Conservation (phyloP, 306 rosid genomes). For the Ammopiptanthus mongolicus region DNA sequence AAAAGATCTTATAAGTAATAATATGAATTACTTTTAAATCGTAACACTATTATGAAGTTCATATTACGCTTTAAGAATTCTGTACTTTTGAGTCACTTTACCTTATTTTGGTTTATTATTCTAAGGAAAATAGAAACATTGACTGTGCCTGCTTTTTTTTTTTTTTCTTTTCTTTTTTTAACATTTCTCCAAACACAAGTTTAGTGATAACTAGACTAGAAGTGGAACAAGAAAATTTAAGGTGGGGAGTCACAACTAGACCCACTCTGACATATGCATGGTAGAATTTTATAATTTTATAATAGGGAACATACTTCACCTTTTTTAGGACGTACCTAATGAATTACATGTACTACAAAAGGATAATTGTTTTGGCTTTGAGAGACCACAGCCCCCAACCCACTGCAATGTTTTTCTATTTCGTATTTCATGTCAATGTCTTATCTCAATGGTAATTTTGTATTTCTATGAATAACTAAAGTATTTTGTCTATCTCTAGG, state of each 20-base stretch:
- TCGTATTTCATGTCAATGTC: neutral
- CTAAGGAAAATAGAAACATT: neutral
- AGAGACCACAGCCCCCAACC: neutral
- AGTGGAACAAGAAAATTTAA: neutral
- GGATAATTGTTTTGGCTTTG: neutral
- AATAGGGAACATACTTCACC: too few species aligned
- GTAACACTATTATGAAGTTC: neutral
- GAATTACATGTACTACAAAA: neutral
- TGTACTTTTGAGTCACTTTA: neutral
- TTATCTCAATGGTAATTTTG: neutral
- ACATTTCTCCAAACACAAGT: neutral
- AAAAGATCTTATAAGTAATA: neutral
- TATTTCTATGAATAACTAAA: conserved; percentile 27
- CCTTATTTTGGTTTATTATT: neutral
- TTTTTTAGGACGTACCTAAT: too few species aligned
- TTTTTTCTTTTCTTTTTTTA: neutral
- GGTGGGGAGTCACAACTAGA: neutral
- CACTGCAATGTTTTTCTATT: neutral
- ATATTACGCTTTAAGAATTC: neutral
- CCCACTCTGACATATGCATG: too few species aligned
- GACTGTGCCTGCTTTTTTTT: neutral
- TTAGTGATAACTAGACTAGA: neutral
- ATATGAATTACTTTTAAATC: neutral
- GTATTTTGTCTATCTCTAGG: conserved; percentile 52
- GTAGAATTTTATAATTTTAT: too few species aligned